phyloP scores from a whole-genome alignment of 495 filamentous ascomycete genomes.

The Talaromyces proteolyticus region DNA sequence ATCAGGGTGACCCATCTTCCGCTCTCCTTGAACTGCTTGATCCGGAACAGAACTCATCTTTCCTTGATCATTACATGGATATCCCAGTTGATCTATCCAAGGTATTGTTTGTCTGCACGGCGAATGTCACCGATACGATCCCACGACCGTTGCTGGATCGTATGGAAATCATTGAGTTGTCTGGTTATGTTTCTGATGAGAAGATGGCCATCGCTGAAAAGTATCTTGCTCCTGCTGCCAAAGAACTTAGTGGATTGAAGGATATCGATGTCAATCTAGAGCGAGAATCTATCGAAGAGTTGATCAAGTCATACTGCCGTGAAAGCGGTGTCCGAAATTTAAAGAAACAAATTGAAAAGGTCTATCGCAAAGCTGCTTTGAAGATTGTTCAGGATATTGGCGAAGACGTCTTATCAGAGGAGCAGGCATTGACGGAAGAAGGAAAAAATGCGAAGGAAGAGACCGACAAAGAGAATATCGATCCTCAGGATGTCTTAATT shows the following conservation, averaged over 20 bases:
- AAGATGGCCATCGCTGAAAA: slow-evolving; percentile 98
- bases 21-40: slow-evolving; percentile 92
- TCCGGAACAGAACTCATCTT: slow-evolving; percentile 95
- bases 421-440: slow-evolving; percentile 78
- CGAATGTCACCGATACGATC: slow-evolving; percentile 98
- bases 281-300: slow-evolving; percentile 82
- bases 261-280: slow-evolving; percentile 80
- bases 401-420: slow-evolving; percentile 77
- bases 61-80: slow-evolving; percentile 98
- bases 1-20: slow-evolving; percentile 94
- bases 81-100: slow-evolving; percentile 97
- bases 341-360: slow-evolving; percentile 99
- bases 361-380: slow-evolving; percentile 93
- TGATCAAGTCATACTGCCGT: slow-evolving; percentile 97
- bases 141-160: slow-evolving; percentile 90
- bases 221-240: slow-evolving; percentile 87
- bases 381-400: slow-evolving; percentile 96
- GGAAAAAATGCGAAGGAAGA: slow-evolving; percentile 78
- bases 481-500: slow-evolving; percentile 48
- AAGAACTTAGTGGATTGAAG: slow-evolving; percentile 86
- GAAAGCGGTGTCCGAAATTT: slow-evolving; percentile 96
- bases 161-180: slow-evolving; percentile 97
- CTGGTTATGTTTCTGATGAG: slow-evolving; percentile 95
- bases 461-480: slow-evolving; percentile 53
- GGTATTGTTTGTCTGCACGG: slow-evolving; percentile 98